These are phyloP conservation scores for Apiotrichum gamsii DNA, from an alignment of 1,284 basidiomycete genomes.

Conservation along the genomic window DNA sequence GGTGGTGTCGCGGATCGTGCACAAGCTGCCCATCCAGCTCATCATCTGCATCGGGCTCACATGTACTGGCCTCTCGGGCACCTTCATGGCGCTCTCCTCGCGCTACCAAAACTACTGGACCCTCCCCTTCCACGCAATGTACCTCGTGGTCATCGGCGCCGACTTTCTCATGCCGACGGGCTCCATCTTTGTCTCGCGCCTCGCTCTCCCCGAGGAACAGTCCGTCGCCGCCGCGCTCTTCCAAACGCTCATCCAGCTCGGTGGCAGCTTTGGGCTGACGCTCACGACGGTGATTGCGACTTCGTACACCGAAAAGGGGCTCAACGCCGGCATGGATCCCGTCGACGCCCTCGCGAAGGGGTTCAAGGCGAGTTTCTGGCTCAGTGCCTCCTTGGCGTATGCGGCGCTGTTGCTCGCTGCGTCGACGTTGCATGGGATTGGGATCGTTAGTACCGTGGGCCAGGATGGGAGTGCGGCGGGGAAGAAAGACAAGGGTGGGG, in stretches of 20 bases:
- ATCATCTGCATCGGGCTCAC: constrained; percentile 57
- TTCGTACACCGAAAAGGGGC: constrained; percentile 4
- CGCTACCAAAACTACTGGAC: constrained; percentile 31
- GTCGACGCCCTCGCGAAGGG: constrained; percentile 22
- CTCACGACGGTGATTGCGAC: constrained; percentile 62
- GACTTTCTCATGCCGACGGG: constrained; percentile 69
- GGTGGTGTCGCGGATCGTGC: constrained; percentile 29
- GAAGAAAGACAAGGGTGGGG: too few relatives aligned
- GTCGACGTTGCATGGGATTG: constrained; percentile 27
- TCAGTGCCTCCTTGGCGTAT: constrained; percentile 30
- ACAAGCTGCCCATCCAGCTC: constrained; percentile 7
- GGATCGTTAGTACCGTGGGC: constrained; percentile 10
- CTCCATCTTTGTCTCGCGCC: constrained; percentile 63
- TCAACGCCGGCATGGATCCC: constrained; percentile 8
- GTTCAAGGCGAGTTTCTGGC: constrained; percentile 37
- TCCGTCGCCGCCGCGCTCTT: constrained; percentile 56
- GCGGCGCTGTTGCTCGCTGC: constrained; percentile 25
- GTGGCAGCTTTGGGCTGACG: constrained; percentile 63
- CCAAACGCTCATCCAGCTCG: constrained; percentile 50
- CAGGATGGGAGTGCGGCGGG: too few relatives aligned
- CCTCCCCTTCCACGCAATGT: constrained; percentile 17
- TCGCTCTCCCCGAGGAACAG: constrained; percentile 62
- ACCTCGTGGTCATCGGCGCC: constrained; percentile 62
- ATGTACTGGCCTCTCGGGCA: constrained; percentile 52
- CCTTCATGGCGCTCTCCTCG: constrained; percentile 65